Conservation (phyloP, 2,329 filamentous ascomycete species). For the Emmonsiellopsis sp. region DNA sequence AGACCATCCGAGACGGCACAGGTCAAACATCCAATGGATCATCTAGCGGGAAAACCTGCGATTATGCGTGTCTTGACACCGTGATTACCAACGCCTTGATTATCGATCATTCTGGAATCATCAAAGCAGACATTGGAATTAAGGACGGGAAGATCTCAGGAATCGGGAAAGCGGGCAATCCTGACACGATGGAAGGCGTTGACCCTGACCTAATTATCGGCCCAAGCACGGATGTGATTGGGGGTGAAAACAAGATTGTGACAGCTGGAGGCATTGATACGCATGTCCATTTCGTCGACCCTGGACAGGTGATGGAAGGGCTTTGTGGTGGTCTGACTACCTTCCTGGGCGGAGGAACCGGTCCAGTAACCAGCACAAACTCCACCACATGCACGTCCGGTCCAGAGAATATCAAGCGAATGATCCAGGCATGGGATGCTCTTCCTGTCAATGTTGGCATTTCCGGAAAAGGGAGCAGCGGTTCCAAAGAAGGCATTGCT, state of each 20-base stretch:
- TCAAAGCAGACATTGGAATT: conserved; percentile 93
- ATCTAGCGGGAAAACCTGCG: conserved; percentile 51
- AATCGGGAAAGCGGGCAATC: conserved; percentile 91
- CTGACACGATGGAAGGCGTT: conserved; percentile 92
- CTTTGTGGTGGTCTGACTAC: conserved; percentile 82
- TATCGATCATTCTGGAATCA: conserved; percentile 85
- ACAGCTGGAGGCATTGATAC: conserved; percentile 85
- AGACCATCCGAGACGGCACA: conserved; percentile 91
- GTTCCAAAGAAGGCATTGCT: conserved; percentile 57
- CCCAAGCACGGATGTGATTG: conserved; percentile 83
- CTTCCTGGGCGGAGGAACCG: conserved; percentile 81
- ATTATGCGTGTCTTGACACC: conserved; percentile 63
- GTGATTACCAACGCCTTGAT: conserved; percentile 85
- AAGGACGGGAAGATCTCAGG: conserved; percentile 78
- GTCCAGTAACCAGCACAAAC: conserved; percentile 79
- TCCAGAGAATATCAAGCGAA: conserved; percentile 70
- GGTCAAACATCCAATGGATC: conserved; percentile 60
- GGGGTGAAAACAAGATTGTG: conserved; percentile 84
- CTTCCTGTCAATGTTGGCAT: conserved; percentile 83
- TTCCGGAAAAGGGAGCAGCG: conserved; percentile 90
- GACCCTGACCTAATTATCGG: conserved; percentile 70
- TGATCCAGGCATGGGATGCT: conserved; percentile 77
- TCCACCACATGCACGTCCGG: conserved; percentile 92
- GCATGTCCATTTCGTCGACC: conserved; percentile 92
- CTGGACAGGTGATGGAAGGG: conserved; percentile 78